Percentiles rank a stretch among this genome's conserved stretches.
phyloP scores from a whole-genome alignment of 2,329 filamentous ascomycete genomes.

The Penicillium paneum region DNA sequence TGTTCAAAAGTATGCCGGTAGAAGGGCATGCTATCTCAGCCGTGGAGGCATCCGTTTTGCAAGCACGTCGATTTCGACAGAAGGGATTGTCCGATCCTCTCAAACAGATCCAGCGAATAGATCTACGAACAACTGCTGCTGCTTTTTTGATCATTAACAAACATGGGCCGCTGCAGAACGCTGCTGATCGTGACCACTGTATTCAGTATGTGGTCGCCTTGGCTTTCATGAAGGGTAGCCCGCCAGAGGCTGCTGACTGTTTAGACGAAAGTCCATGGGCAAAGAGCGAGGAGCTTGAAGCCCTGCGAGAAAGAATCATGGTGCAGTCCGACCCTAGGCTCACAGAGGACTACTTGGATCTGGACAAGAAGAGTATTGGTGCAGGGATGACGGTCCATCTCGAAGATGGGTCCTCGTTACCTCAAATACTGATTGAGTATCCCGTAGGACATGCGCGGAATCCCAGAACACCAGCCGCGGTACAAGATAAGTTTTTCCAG shows the following conservation, averaged over 20 bases:
- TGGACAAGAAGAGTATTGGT: slow-evolving; percentile 26
- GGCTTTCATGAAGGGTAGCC: slow-evolving; percentile 30
- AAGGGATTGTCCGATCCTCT: slow-evolving; percentile 10
- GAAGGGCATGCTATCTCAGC: slow-evolving; percentile 38
- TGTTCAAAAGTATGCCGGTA: slow-evolving; percentile 28
- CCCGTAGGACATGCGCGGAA: slow-evolving; percentile 20
- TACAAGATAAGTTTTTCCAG: slow-evolving; percentile 17
- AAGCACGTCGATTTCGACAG: slow-evolving; percentile 10
- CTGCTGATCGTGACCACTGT: slow-evolving; percentile 39
- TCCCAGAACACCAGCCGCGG: slow-evolving; percentile 6
- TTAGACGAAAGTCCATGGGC: slow-evolving; percentile 27
- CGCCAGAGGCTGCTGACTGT: slow-evolving; percentile 28
- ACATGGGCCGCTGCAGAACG: slow-evolving; percentile 23
- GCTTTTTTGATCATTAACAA: slow-evolving; percentile 37
- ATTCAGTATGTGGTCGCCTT: slow-evolving; percentile 36
- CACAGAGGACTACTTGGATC: slow-evolving; percentile 32
- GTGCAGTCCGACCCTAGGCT: slow-evolving; percentile 27
- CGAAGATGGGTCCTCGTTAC: slow-evolving; percentile 20
- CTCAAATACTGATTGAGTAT: slow-evolving; percentile 38
- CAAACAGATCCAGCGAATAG: slow-evolving; percentile 25
- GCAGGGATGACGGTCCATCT: slow-evolving; percentile 28
- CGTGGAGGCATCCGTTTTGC: slow-evolving; percentile 31
- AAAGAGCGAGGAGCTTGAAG: slow-evolving; percentile 15
- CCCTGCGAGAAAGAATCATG: slow-evolving; percentile 26
- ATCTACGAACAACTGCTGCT: slow-evolving; percentile 30